phyloP scores from a whole-genome alignment of 805 yeast species.

The Yamadazyma akitaensis region DNA sequence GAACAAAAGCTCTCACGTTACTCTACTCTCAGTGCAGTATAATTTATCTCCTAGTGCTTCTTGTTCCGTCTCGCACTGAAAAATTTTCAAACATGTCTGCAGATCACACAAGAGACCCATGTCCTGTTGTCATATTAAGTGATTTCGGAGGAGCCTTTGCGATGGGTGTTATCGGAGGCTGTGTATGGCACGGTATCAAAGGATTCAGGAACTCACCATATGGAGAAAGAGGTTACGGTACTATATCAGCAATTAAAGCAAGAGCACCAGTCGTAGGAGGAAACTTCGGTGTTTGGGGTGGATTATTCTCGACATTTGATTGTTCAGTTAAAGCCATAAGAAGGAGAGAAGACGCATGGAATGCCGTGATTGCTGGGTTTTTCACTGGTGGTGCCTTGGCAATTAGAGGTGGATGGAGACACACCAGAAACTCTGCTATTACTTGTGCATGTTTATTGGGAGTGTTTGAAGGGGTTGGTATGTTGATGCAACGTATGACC shows the following conservation, averaged over 20 bases:
- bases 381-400: constrained; percentile 98
- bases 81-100: constrained; percentile 59
- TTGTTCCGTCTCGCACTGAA: constrained; percentile 4
- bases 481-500: constrained; percentile 88
- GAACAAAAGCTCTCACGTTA: too few relatives aligned
- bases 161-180: constrained; percentile 99
- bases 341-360: constrained; percentile 98
- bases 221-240: constrained; percentile 92
- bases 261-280: constrained; percentile 99
- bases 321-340: constrained; percentile 94
- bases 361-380: constrained; percentile 96
- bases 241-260: constrained; percentile 85
- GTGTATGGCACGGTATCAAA: constrained; percentile 98
- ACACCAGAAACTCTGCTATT: constrained; percentile 92
- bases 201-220: constrained; percentile 98
- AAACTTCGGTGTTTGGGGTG: constrained; percentile 99
- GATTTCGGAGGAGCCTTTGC: constrained; percentile 99
- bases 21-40: not conserved
- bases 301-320: constrained; percentile 91
- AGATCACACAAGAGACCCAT: constrained; percentile 98
- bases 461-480: constrained; percentile 96
- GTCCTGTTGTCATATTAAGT: constrained; percentile 92
- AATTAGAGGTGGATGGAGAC: constrained; percentile 98
- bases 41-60: not conserved
- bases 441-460: constrained; percentile 97